Conservation (phyloP, 768 basidiomycete genomes). For the Infundibulicybe gibba region DNA sequence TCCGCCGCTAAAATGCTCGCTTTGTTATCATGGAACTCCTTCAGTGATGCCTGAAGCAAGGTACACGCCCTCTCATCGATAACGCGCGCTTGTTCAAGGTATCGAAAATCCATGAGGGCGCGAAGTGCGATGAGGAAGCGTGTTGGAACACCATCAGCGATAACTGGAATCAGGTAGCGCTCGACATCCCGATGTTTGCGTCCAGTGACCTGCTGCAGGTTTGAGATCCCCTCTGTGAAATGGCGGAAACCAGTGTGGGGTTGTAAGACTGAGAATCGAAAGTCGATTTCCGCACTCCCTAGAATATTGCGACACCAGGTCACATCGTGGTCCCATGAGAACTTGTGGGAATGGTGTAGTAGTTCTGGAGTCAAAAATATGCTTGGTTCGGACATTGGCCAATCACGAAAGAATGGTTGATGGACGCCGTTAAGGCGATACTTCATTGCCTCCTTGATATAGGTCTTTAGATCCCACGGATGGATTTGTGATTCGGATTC, state of each 20-base stretch:
- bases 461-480: slow-evolving; percentile 20
- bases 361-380: too few species aligned
- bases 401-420: slow-evolving; percentile 34
- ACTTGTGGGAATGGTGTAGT: slow-evolving; percentile 32
- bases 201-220: slow-evolving; percentile 38
- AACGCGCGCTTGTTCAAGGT: slow-evolving; percentile 24
- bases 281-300: too few species aligned
- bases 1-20: slow-evolving; percentile 23
- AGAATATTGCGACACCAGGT: slow-evolving; percentile 33
- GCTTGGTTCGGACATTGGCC: slow-evolving; percentile 25
- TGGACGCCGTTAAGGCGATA: too few species aligned
- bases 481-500: slow-evolving; percentile 5
- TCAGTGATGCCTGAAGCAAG: slow-evolving; percentile 15
- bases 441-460: too few species aligned
- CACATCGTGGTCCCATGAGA: slow-evolving; percentile 33
- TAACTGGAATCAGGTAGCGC: slow-evolving; percentile 26
- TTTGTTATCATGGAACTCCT: slow-evolving; percentile 31
- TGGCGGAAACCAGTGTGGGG: too few species aligned
- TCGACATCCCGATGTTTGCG: slow-evolving; percentile 33
- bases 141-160: slow-evolving; percentile 24
- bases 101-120: too few species aligned
- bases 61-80: slow-evolving; percentile 15
- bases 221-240: too few species aligned
- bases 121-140: slow-evolving; percentile 27
- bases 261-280: too few species aligned